A percentile compares a stretch with the other conserved stretches of the same genome.
phyloP scores from a whole-genome alignment of 306 rosid genomes.

The Corylus heterophylla region DNA sequence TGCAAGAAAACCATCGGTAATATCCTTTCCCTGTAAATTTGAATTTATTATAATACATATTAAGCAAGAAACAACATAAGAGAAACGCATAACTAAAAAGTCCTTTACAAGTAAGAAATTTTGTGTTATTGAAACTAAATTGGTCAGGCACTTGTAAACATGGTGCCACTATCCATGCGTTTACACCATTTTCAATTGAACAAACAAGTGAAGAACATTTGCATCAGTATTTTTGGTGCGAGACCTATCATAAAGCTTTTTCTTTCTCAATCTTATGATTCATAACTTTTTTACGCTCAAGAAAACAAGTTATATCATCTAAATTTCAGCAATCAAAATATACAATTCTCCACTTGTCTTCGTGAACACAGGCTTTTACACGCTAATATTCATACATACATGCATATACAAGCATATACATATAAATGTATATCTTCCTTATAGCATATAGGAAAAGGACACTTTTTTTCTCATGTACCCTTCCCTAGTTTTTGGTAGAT shows the following conservation, averaged over 20 bases:
- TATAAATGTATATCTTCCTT: not conserved
- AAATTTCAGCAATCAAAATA: not conserved
- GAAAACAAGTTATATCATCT: not conserved
- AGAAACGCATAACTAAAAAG: not conserved
- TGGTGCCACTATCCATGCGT: not conserved
- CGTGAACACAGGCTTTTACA: not conserved
- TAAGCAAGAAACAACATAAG: not conserved
- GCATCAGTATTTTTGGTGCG: not conserved
- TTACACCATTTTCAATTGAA: not conserved
- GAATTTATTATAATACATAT: not conserved
- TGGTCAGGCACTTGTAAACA: not conserved
- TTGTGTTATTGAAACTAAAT: not conserved
- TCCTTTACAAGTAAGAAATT: not conserved
- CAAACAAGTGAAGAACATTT: not conserved
- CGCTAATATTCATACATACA: not conserved
- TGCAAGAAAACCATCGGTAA: slow-evolving; percentile 86
- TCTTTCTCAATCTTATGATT: not conserved
- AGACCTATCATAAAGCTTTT: not conserved
- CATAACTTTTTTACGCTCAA: not conserved
- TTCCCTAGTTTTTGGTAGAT: not conserved
- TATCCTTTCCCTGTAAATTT: slow-evolving; percentile 5
- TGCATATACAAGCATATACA: not conserved
- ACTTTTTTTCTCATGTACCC: slow-evolving; percentile 6
- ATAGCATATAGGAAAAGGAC: too few relatives aligned
- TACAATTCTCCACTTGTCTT: not conserved